phyloP scores from a whole-genome alignment of 306 rosid species.

The Fragaria iinumae region DNA sequence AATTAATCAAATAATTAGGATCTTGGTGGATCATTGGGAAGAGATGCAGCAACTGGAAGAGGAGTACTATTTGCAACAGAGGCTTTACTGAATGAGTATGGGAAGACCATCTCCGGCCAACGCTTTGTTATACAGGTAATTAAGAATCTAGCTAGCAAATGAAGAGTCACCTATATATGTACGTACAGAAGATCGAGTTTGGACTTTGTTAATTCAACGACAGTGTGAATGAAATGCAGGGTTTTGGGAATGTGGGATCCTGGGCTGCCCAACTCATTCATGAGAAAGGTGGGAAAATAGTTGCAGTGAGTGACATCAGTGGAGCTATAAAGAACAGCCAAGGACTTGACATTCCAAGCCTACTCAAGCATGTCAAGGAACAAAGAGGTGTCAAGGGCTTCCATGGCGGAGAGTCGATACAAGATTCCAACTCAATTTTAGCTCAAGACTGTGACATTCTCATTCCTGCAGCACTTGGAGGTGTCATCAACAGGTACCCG shows the following conservation, averaged over 20 bases:
- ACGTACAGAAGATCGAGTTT: background rate
- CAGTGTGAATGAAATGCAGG: conserved; percentile 34
- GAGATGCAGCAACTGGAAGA: conserved; percentile 94
- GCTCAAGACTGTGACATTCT: conserved; percentile 83
- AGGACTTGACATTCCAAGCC: conserved; percentile 74
- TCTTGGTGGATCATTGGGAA: conserved; percentile 89
- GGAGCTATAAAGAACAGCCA: conserved; percentile 75
- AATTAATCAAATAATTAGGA: conserved; percentile 39
- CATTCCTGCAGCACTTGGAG: conserved; percentile 96
- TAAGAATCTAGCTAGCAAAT: background rate
- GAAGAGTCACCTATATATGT: too few species aligned
- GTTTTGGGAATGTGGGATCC: conserved; percentile 93
- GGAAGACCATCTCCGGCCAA: conserved; percentile 77
- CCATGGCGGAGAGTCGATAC: conserved; percentile 58
- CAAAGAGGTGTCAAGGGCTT: conserved; percentile 68
- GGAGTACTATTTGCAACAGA: conserved; percentile 90
- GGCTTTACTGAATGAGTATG: conserved; percentile 78
- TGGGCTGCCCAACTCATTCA: conserved; percentile 84
- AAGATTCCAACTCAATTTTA: conserved; percentile 55
- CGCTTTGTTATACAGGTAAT: conserved; percentile 74
- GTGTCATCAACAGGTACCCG: conserved; percentile 69
- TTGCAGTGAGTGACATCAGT: conserved; percentile 81
- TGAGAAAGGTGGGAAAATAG: conserved; percentile 82
- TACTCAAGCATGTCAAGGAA: conserved; percentile 56
- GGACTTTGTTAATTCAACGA: background rate